These are phyloP conservation scores for Mycosphaerella sp. DNA, from an alignment of 2,329 filamentous ascomycete genomes.

Conservation along the genomic window DNA sequence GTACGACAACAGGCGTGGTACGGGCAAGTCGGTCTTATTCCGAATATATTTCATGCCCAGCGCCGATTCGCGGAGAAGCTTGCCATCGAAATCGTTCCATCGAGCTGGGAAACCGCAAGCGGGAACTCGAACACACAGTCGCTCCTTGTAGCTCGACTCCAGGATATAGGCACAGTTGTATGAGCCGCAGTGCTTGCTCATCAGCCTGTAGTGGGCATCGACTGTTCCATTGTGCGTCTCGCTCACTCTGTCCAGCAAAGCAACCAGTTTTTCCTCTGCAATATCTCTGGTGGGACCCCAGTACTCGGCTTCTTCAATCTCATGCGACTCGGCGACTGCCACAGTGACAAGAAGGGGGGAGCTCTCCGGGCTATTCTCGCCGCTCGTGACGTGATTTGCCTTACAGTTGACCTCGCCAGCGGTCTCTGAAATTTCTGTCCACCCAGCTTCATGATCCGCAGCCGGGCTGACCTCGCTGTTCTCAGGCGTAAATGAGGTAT, in stretches of 20 bases:
- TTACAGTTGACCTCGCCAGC: not conserved
- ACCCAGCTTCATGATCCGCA: too few species aligned
- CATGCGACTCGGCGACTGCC: not conserved
- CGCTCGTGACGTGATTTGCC: not conserved
- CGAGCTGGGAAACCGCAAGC: conserved; percentile 14
- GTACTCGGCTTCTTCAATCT: conserved; percentile 11
- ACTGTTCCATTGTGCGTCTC: not conserved
- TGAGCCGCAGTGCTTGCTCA: conserved; percentile 12
- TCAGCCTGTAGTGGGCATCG: conserved; percentile 3
- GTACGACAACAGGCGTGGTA: conserved; percentile 15
- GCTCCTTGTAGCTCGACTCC: conserved; percentile 4
- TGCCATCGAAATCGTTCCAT: conserved; percentile 19
- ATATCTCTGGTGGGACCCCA: conserved; percentile 15
- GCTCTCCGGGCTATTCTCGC: not conserved
- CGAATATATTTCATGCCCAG: conserved; percentile 17
- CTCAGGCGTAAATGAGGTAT: not conserved
- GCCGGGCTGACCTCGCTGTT: not conserved
- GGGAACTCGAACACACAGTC: conserved; percentile 16
- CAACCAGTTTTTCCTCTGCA: conserved; percentile 6
- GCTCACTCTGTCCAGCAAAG: conserved; percentile 4
- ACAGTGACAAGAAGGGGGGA: not conserved
- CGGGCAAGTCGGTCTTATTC: conserved; percentile 13
- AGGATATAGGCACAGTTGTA: conserved; percentile 20
- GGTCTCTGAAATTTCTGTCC: too few species aligned
- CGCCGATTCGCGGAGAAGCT: conserved; percentile 15